Percentiles rank a stretch among this genome's conserved stretches.
Conservation (phyloP, 441 rosid genomes). For the Arabidopsis hybrid region DNA sequence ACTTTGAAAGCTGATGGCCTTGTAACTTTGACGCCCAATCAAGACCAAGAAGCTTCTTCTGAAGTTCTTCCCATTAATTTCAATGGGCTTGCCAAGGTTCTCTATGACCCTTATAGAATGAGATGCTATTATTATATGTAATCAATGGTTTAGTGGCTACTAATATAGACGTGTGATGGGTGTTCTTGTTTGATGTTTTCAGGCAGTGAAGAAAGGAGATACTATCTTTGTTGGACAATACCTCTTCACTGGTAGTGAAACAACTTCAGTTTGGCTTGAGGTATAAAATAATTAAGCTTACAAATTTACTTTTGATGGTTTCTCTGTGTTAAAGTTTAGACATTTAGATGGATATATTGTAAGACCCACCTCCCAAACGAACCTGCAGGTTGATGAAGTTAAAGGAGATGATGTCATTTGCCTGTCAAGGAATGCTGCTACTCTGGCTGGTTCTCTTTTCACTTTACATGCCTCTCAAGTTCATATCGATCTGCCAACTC, state of each 20-base stretch:
- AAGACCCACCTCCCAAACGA: conserved; percentile 35
- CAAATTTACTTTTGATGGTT: neutral
- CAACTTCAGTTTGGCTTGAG: conserved; percentile 99
- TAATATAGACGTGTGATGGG: conserved; percentile 6
- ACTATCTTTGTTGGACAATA: conserved; percentile 95
- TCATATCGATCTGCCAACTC: conserved; percentile 88
- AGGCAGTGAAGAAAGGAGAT: conserved; percentile 95
- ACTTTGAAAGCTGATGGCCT: conserved; percentile 71
- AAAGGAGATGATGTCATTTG: conserved; percentile 90
- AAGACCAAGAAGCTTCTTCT: conserved; percentile 79
- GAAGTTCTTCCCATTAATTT: conserved; percentile 91
- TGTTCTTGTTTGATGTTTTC: conserved; percentile 45
- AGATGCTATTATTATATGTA: conserved; percentile 1
- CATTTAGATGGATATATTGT: neutral
- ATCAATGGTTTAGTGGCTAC: neutral
- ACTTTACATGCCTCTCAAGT: conserved; percentile 91
- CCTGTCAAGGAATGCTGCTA: conserved; percentile 83
- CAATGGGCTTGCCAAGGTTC: conserved; percentile 80
- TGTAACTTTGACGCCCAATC: conserved; percentile 82
- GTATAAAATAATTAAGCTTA: conserved; percentile 46
- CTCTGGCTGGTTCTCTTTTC: conserved; percentile 83
- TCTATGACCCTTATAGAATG: neutral
- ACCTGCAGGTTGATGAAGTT: conserved; percentile 79
- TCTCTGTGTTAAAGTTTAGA: conserved; percentile 1
- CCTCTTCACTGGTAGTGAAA: conserved; percentile 97